Base-by-base conservation (phyloP, 2,329 filamentous ascomycete genomes). In the Kalaharituber pfeilii region DNA sequence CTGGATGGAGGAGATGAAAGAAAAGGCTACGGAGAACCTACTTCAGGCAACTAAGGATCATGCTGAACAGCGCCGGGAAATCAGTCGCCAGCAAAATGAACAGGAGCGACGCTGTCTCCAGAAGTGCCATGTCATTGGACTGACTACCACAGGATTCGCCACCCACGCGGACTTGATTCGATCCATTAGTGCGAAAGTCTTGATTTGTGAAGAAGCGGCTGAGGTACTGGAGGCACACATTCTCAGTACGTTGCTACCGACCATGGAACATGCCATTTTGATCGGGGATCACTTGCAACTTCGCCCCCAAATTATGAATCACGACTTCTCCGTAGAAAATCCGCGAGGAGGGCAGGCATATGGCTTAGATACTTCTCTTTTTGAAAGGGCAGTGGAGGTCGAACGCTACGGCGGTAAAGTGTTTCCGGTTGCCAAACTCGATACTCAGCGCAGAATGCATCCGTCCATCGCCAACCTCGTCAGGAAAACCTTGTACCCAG, bases 281-380 rank as follows among this genome's bases (percentile, higher is more conserved):
- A 86, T 86, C 9, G 83, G 83, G 0, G 83, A 86, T 53, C 82
- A 86, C 63, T 75, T 81, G 53, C 83, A 86, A 58, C 72, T 86
- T 0, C 76, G 81, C 0, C 83, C 82, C 0, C 84, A 85, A 60
- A 71, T 77, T 53, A 76, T 74, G 30, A 79, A 75, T 51, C 84
- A 79, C 59, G 66, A 65, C 0, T 65, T 86, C 0, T 77, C 72
- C 0, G 72, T 81, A 0, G 81, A 85, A 58, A 75, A 76, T 22
- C 44, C 24, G n/a, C 15, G 15, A 39, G 33, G 33, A 18, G 80
- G 79, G 0, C 71, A 76, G 5, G 81, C 81, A 0, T 86, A 75
- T 59, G 73, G 86, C 55, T 70, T 86, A 1, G 81, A 86, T 57
- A 65, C 73, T 1, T 85, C 81, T 0, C 64, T 86, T 0, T 86